Conservation (phyloP, 148 eudicot genomes). For the Spergularia bocconei region DNA sequence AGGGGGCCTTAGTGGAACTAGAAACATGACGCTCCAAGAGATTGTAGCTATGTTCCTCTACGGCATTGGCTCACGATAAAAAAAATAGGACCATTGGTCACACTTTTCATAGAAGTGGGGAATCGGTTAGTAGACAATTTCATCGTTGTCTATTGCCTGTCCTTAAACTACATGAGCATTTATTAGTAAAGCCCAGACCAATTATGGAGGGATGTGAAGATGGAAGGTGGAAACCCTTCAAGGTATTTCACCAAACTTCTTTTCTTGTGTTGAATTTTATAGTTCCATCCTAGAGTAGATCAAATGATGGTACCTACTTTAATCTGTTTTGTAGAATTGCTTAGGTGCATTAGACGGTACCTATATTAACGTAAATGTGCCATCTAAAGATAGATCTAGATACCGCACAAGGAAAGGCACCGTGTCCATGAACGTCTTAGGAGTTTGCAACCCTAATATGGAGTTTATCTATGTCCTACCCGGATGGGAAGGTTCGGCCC, state of each 20-base stretch:
- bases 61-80: neutral
- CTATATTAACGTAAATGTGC: neutral
- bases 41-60: neutral
- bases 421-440: neutral
- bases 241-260: neutral
- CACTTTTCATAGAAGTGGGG: neutral
- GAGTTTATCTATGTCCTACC: no score
- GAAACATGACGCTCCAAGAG: neutral
- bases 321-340: neutral
- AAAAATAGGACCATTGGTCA: neutral
- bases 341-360: neutral
- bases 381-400: no score
- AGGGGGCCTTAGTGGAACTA: neutral
- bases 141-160: neutral
- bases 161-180: neutral
- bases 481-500: no score
- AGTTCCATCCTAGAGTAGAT: no score
- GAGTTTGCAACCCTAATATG: no score
- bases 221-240: neutral
- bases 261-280: no score
- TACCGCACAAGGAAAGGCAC: neutral
- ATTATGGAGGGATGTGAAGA: neutral
- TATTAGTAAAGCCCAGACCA: neutral
- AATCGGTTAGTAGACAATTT: neutral
- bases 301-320: no score